Evolutionary conservation across 208 protist species (phyloP).

Genomic region (Trypanosoma boissoni): DNA sequence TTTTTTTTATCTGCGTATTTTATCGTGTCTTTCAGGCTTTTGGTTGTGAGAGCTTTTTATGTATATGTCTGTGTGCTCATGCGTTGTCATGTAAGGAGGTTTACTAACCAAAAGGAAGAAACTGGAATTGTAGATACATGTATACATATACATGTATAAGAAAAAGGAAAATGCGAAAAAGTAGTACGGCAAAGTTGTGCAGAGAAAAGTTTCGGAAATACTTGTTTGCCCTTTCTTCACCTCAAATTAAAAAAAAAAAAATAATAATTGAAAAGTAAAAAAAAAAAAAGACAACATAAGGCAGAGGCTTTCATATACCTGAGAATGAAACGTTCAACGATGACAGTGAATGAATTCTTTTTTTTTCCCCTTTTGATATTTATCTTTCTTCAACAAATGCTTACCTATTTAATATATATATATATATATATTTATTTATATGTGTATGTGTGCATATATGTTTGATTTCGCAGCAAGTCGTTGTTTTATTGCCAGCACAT

Average conservation of each 20-base stretch:
- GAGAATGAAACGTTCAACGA: no score
- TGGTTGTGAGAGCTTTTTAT: no score
- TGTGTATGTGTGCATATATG: background rate
- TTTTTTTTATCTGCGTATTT: no score
- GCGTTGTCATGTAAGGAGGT: no score
- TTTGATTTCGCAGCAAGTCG: conserved; percentile 1
- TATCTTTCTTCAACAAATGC: conserved; percentile 8
- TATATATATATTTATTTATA: background rate
- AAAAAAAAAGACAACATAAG: background rate
- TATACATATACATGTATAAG: background rate
- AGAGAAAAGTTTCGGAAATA: no score
- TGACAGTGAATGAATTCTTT: conserved; percentile 4
- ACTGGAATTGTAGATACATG: background rate
- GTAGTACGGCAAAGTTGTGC: no score
- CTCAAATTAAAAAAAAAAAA: background rate
- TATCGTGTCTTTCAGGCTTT: no score
- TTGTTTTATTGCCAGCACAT: background rate
- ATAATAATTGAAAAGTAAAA: conserved; percentile 2
- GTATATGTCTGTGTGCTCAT: no score
- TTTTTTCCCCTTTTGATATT: background rate
- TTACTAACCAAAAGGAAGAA: no score
- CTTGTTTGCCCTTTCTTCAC: no score
- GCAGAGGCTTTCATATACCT: no score
- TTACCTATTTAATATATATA: conserved; percentile 12
- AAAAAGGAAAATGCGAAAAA: no score